Percentiles rank a stretch among this genome's conserved stretches.
phyloP scores from a whole-genome alignment of 2,329 filamentous ascomycete genomes.

The Rhexocercosporidium sp. region DNA sequence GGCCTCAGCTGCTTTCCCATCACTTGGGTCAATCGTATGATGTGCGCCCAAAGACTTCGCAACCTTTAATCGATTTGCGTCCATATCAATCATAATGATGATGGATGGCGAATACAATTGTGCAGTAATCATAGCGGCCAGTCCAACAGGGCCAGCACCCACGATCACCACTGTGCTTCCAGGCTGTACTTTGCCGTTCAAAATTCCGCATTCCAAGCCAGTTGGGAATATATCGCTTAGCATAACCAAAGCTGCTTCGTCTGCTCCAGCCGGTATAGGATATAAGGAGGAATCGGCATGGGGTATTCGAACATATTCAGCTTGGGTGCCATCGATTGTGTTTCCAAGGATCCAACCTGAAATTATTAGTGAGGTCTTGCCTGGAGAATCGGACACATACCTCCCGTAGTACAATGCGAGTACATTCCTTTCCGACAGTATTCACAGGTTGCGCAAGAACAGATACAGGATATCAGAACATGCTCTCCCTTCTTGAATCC shows the following conservation, averaged over 20 bases:
- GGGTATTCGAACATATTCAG: conserved; percentile 84
- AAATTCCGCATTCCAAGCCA: conserved; percentile 58
- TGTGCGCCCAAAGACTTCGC: conserved; percentile 56
- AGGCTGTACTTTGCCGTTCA: conserved; percentile 56
- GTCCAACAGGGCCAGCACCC: conserved; percentile 60
- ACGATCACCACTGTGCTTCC: conserved; percentile 59
- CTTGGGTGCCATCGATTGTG: conserved; percentile 77
- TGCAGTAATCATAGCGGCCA: conserved; percentile 59
- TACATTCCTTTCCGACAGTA: conserved; percentile 57
- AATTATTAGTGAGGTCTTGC: neutral
- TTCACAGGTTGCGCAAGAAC: conserved; percentile 55
- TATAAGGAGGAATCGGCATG: conserved; percentile 83
- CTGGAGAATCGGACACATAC: conserved; percentile 1
- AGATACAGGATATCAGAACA: conserved; percentile 54
- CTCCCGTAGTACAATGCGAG: conserved; percentile 58
- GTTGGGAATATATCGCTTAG: conserved; percentile 63
- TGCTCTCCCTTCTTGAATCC: too few species aligned
- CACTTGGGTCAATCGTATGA: conserved; percentile 48
- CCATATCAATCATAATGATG: conserved; percentile 58
- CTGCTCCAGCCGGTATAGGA: conserved; percentile 75
- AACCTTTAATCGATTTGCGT: conserved; percentile 52
- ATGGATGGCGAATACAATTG: conserved; percentile 58
- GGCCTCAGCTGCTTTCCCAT: conserved; percentile 44
- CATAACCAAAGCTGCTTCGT: conserved; percentile 76
- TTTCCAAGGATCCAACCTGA: conserved; percentile 59